Base-by-base conservation (phyloP, 2,329 filamentous ascomycete species). In the Arthrinium phaeospermum region DNA sequence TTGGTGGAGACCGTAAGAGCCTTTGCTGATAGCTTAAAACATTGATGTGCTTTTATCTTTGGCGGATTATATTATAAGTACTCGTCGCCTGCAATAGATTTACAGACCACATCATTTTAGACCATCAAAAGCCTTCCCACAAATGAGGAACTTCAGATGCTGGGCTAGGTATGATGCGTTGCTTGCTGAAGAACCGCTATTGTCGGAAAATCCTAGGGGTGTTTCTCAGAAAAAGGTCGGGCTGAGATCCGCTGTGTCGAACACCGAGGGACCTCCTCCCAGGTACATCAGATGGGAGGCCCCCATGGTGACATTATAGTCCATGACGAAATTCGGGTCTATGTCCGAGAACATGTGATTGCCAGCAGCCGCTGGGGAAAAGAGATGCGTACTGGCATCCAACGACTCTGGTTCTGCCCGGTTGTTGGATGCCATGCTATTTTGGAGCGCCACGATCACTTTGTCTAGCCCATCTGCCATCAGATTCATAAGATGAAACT, bases 381-480 rank as follows among this genome's bases (percentile, higher is more conserved):
- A 53, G 14, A 12, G 22, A 12, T 71, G 70, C 24, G 70, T 44
- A 24, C 16, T 37, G 14, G 67, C 22, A 12, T 53, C 67, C 27
- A 67, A 30, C 27, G 37, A 22, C 14, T 34, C n/a, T 4, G 70
- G 53, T 16, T 69, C 70, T 70, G 75, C 12, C 74, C 53, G 51
- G 24, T 53, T 4, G n/a, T 70, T 70, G 19, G 45, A 30, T 22
- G 44, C 7, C 4, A 27, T 37, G 51, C 16, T 57, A 19, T 47
- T 45, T 27, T 73, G 71, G n/a, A 75, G 64, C 5, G 73, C 73
- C 41, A 61, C 45, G 51, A 73, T 75, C 73, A 86, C 82, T 67
- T 82, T 85, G 69, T 86, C 85, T 6, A 87, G 75, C 0, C 85
- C 85, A 4, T 82, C 80, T 0, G 83, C 84, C 84, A 87, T 86